Evolutionary conservation across 306 rosid species (phyloP).

Genomic region (Vigna radiata): DNA sequence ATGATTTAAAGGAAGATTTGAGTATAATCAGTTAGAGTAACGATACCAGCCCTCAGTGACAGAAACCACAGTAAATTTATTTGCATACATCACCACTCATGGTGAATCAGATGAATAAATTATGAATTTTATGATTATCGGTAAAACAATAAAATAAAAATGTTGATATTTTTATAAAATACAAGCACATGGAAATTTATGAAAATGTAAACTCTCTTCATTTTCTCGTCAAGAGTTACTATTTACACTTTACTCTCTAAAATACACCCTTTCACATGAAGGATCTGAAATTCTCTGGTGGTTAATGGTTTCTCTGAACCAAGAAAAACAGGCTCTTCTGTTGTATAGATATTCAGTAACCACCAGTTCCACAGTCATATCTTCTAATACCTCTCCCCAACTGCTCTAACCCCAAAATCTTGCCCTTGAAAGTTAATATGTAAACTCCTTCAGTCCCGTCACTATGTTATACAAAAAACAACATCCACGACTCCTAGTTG

Average conservation of each 20-base stretch:
- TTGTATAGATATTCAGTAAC: conserved; percentile 4
- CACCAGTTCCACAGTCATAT: background rate
- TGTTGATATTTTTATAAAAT: background rate
- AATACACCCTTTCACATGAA: background rate
- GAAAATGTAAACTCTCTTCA: background rate
- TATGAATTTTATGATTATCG: background rate
- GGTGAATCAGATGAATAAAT: background rate
- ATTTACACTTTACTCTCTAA: background rate
- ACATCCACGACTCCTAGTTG: background rate
- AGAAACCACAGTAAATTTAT: background rate
- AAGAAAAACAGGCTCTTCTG: conserved; percentile 13
- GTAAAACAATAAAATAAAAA: background rate
- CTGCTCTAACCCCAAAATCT: conserved; percentile 12
- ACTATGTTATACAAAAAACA: background rate
- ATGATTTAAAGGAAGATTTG: background rate
- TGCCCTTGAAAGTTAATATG: conserved; percentile 10
- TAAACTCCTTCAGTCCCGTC: background rate
- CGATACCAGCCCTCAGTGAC: background rate
- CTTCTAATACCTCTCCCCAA: background rate
- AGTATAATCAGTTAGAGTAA: background rate
- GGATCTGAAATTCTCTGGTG: background rate
- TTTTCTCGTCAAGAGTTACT: conserved; percentile 2
- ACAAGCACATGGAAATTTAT: background rate
- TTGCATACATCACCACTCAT: background rate
- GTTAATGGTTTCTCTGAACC: background rate